Evolutionary conservation across 179 eudicot genomes (phyloP).

Genomic region (Amaranthus tricolor): DNA sequence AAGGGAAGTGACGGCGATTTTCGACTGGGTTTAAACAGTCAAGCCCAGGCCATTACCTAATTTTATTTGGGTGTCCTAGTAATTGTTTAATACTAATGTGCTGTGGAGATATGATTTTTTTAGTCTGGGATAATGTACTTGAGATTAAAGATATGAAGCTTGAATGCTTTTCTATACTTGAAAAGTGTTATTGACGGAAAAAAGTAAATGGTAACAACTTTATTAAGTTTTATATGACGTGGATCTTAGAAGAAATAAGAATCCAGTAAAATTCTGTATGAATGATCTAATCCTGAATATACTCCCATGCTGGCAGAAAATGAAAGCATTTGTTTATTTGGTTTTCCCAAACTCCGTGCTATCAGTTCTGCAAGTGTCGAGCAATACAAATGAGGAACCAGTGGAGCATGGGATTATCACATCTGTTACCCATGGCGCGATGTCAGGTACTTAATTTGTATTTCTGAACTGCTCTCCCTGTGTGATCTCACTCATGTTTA

Average conservation of each 20-base stretch:
- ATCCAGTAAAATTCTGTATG: neutral
- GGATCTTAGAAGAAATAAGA: neutral
- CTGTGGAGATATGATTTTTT: neutral
- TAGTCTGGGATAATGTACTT: neutral
- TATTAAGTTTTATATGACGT: neutral
- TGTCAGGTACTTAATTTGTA: conserved; percentile 58
- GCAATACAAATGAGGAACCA: conserved; percentile 39
- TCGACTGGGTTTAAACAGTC: too few species aligned
- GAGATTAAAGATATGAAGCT: neutral
- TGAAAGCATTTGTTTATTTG: conserved; percentile 76
- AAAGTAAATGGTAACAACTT: neutral
- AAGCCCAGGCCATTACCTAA: too few species aligned
- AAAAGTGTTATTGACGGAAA: neutral
- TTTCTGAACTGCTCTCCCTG: neutral
- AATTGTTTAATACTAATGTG: neutral
- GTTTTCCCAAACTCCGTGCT: conserved; percentile 67
- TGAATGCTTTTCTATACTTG: neutral
- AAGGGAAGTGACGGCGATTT: too few species aligned
- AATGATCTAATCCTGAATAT: neutral
- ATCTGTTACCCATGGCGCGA: conserved; percentile 79
- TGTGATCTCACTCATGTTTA: neutral
- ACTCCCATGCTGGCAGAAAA: conserved; percentile 50
- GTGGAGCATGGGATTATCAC: conserved; percentile 71
- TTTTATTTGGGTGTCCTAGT: neutral
- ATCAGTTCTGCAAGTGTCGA: conserved; percentile 57